These are phyloP conservation scores for Ceratocystis albifundus DNA, from an alignment of 2,329 filamentous ascomycete species.

Conservation along the genomic window DNA sequence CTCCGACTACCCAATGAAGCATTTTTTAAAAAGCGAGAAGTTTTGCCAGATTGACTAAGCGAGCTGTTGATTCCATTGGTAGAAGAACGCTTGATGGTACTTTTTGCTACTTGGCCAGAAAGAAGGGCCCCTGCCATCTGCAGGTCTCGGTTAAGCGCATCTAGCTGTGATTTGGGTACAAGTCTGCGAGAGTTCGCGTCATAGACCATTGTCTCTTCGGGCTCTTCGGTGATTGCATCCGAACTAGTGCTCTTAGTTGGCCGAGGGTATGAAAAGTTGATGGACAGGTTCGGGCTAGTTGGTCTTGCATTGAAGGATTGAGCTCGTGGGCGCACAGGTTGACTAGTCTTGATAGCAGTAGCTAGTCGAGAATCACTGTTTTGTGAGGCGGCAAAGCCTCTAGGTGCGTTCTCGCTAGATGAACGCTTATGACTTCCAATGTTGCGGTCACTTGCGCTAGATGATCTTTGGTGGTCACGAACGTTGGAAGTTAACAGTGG, in stretches of 20 bases:
- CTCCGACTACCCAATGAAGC: background rate
- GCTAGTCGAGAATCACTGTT: conserved; percentile 31
- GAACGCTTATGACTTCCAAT: conserved; percentile 37
- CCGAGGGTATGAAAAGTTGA: conserved; percentile 50
- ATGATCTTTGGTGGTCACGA: conserved; percentile 23
- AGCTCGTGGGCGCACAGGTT: conserved; percentile 35
- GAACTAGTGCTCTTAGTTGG: conserved; percentile 34
- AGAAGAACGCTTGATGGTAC: conserved; percentile 24
- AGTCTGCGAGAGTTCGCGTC: conserved; percentile 56
- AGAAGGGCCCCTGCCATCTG: conserved; percentile 27
- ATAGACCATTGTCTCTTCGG: conserved; percentile 44
- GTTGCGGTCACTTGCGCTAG: conserved; percentile 34
- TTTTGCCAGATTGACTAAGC: background rate
- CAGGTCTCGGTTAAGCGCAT: conserved; percentile 18
- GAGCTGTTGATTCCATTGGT: background rate
- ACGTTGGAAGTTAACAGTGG: conserved; percentile 2
- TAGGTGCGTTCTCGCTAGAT: conserved; percentile 35
- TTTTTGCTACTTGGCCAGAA: conserved; percentile 35
- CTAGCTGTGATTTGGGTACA: conserved; percentile 34
- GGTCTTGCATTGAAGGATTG: conserved; percentile 33
- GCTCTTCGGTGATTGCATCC: conserved; percentile 29
- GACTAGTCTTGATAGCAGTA: conserved; percentile 6
- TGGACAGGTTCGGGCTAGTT: conserved; percentile 41
- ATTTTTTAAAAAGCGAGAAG: background rate
- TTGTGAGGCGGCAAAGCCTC: conserved; percentile 39